Conservation (phyloP, 1,284 basidiomycete genomes). For the Lentinula novae-zelandiae region DNA sequence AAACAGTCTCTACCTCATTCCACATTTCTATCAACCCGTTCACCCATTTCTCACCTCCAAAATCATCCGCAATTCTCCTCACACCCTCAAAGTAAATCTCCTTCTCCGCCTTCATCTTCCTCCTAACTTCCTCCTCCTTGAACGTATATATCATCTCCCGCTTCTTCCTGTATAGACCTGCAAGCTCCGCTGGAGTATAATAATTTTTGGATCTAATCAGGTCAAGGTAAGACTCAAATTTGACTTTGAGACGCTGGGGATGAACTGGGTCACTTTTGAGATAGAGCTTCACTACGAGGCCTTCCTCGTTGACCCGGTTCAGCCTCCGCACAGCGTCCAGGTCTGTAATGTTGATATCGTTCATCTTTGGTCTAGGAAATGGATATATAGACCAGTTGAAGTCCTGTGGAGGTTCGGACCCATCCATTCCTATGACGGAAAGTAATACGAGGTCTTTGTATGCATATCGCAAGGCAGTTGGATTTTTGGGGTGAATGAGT, state of each 20-base stretch:
- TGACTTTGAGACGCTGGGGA: conserved; percentile 15
- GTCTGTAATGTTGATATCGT: background rate
- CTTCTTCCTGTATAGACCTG: background rate
- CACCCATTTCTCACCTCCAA: conserved; percentile 13
- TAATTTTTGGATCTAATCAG: conserved; percentile 7
- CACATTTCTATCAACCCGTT: conserved; percentile 1
- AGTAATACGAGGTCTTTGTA: conserved; percentile 12
- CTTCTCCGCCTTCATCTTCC: background rate
- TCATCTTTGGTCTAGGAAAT: conserved; percentile 10
- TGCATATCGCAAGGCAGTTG: background rate
- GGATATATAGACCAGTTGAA: conserved; percentile 15
- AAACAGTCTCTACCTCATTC: background rate
- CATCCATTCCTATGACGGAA: conserved; percentile 14
- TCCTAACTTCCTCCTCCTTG: background rate
- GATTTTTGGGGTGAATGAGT: conserved; percentile 11
- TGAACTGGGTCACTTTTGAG: background rate
- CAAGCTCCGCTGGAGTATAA: background rate
- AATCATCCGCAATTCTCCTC: conserved; percentile 9
- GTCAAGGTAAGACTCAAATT: conserved; percentile 14
- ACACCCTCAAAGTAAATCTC: background rate
- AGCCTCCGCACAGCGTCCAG: conserved; percentile 9
- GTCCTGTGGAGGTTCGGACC: conserved; percentile 11
- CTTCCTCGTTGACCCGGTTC: conserved; percentile 14
- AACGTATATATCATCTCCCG: conserved; percentile 3
- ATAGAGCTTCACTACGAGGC: conserved; percentile 15